Evolutionary conservation across 495 filamentous ascomycete genomes (phyloP), one percentile per base, ranked within the genome.

Genomic region (Platismatia glauca): DNA sequence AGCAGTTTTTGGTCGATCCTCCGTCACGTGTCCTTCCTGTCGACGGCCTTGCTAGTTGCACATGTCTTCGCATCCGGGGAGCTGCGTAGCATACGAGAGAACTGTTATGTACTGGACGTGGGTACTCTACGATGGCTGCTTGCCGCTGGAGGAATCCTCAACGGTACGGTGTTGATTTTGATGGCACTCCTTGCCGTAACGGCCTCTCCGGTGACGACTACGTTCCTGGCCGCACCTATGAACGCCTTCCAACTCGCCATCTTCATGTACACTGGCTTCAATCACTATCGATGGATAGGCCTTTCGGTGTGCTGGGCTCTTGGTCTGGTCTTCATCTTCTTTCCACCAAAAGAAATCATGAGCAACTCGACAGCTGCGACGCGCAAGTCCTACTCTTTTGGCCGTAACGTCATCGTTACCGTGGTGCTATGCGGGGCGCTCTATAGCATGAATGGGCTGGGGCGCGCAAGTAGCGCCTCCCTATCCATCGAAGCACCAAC

Each of bases 91-190:
- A 60, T 63, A 13, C 35, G 16, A 20, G 38, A 46, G n/a, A 57
- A 66, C 7, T 63, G 60, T 35, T 66, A 66, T 24, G 61, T 66
- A 50, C 31, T 66, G 9, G 60, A 56, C 24, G 60, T 62, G 2
- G 16, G 16, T 22, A 41, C 15, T 2, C 6, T 55, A 35, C 43
- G 60, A 34, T 11, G 41, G 3, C 18, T 62, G 0, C 52, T 62
- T 31, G 29, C 43, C 0, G 31, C 24, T 24, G 55, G 60, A 16
- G 60, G 60, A 52, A 41, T 55, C 50, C 38, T 62, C 9, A 62
- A 56, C 15, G 60, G 50, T 9, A 16, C 52, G 2, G 31, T 55
- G 7, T 18, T 62, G 2, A 33, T 53, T 11, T 20, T 62, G 35
- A 22, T 55, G 16, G 37, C 60, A 3, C 52, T 62, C 7, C 37